A percentile compares a stretch with the other conserved stretches of the same genome.
Evolutionary conservation across 2,329 filamentous ascomycete genomes (phyloP).

Genomic region (Laburnicola sp.): DNA sequence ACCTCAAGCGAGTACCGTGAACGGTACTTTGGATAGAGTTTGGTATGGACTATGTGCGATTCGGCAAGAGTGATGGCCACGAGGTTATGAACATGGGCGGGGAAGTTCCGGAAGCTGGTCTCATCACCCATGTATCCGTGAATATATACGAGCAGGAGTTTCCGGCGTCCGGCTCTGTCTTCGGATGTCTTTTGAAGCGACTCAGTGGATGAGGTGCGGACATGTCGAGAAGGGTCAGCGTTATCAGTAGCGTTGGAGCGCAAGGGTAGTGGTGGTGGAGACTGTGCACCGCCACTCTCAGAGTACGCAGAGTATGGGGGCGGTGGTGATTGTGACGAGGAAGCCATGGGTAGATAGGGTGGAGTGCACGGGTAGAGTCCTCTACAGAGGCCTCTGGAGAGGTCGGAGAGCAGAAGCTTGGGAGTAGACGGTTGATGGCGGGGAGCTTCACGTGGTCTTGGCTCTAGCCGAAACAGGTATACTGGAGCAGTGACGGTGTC

Average conservation of each 20-base stretch:
- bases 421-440: too few species aligned
- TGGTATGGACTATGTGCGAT: slow-evolving; percentile 81
- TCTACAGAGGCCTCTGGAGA: not conserved
- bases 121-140: slow-evolving; percentile 91
- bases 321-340: slow-evolving; percentile 11
- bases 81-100: slow-evolving; percentile 79
- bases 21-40: slow-evolving; percentile 80
- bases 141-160: slow-evolving; percentile 77
- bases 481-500: slow-evolving; percentile 4
- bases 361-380: too few species aligned
- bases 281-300: slow-evolving; percentile 22
- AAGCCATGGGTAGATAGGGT: slow-evolving; percentile 14
- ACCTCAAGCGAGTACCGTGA: slow-evolving; percentile 72
- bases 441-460: not conserved
- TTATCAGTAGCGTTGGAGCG: slow-evolving; percentile 16
- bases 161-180: slow-evolving; percentile 48
- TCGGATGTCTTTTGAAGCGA: slow-evolving; percentile 48
- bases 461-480: slow-evolving; percentile 1
- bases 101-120: slow-evolving; percentile 84
- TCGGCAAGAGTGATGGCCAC: slow-evolving; percentile 68
- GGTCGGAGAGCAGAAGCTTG: not conserved
- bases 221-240: slow-evolving; percentile 42
- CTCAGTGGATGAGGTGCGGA: slow-evolving; percentile 51
- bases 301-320: slow-evolving; percentile 5
- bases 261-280: slow-evolving; percentile 39